Base-by-base conservation (phyloP, 768 basidiomycete species). In the Mycena alexandri region DNA sequence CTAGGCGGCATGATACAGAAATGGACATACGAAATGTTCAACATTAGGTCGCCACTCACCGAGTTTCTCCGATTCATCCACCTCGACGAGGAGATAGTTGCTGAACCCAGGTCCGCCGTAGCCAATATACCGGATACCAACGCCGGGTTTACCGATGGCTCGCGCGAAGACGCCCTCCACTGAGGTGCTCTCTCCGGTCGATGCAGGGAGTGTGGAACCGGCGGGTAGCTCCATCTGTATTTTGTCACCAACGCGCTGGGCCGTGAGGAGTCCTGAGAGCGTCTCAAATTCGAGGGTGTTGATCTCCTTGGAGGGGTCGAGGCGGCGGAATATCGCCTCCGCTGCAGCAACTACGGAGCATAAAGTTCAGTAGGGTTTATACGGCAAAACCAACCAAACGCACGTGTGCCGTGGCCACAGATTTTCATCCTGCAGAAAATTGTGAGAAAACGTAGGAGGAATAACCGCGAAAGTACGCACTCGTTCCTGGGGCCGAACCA, bases 391-490 rank as follows among this genome's bases (percentile, higher is more conserved):
- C 0, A 8, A 33, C 8, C 41, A n/a, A 22, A 44, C 56, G 5
- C 11, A 68, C 67, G 44, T 9, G 67, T 68, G 8, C 67, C 67
- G 24, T 68, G 67, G n/a, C 67, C 67, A 17, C 67, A 68, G 19
- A 68, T 68, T 10, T 25, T 17, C 3, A 68, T 42, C 13, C 29
- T 29, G 29, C 29, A 29, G 29, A 29, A 29, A 29, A 6, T 6
- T 29, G 6, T 29, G 29, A 29, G 29, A 29, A 29, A 6, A 29
- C 29, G 29, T 29, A 29, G 29, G 29, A 29, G 6, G 29, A 29
- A 29, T 6, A 6, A 29, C 3, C 3, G 29, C 6, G 29, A 29
- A 29, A 29, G 6, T 29, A 29, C 29, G 6, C 6, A 29, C 29
- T 68, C 67, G 3, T 46, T 44, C 25, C 36, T 33, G 0, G 67